These are phyloP conservation scores for Arthromyces matolae DNA, from an alignment of 768 basidiomycete species.

Conservation along the genomic window DNA sequence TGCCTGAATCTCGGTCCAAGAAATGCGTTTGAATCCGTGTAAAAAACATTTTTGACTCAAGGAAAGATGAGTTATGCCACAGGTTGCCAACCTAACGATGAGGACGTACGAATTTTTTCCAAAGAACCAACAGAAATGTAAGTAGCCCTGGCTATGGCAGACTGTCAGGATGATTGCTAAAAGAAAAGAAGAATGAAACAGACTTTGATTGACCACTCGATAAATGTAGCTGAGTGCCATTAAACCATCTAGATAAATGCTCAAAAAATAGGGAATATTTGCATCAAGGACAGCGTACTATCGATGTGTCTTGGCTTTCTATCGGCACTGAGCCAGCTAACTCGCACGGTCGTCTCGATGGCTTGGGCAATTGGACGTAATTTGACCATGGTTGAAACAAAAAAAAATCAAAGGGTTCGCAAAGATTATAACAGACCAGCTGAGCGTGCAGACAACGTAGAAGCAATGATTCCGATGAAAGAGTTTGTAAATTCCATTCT, in stretches of 20 bases:
- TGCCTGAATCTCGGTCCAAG: slow-evolving; percentile 1
- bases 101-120: neutral
- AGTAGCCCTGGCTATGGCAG: neutral
- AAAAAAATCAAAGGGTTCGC: neutral
- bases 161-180: too few species aligned
- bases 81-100: neutral
- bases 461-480: neutral
- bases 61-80: neutral
- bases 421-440: neutral
- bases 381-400: neutral
- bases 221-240: neutral
- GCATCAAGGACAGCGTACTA: neutral
- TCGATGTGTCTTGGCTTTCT: slow-evolving; percentile 2
- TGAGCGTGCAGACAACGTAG: too few species aligned
- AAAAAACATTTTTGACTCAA: slow-evolving; percentile 5
- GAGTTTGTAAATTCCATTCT: neutral
- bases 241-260: neutral
- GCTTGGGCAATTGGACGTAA: neutral
- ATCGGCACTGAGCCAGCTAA: neutral
- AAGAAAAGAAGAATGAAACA: too few species aligned
- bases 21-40: neutral
- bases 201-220: neutral
- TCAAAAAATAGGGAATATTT: neutral
- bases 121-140: neutral
- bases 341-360: neutral